phyloP scores from a whole-genome alignment of 768 basidiomycete genomes.

The Collybiopsis confluens region DNA sequence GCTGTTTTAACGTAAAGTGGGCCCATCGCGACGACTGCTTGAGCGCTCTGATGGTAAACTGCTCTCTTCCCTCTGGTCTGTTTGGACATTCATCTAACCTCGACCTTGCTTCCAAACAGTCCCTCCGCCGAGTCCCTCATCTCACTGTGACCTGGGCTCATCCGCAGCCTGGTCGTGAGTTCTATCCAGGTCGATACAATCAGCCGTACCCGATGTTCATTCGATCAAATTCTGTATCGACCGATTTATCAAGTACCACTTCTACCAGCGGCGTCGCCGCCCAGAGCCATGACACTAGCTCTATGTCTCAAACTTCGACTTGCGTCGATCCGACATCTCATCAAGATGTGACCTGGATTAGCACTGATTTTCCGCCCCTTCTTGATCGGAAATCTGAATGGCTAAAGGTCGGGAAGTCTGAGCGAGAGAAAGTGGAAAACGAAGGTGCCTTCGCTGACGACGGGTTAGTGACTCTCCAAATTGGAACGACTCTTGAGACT shows the following conservation, averaged over 20 bases:
- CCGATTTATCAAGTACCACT: neutral
- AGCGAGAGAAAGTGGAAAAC: slow-evolving; percentile 10
- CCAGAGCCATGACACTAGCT: neutral
- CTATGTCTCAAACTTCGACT: neutral
- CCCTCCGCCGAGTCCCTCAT: slow-evolving; percentile 65
- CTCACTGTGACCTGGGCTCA: slow-evolving; percentile 80
- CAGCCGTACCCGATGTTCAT: slow-evolving; percentile 27
- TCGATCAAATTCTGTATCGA: slow-evolving; percentile 15
- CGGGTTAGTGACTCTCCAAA: slow-evolving; percentile 6
- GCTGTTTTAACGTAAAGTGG: slow-evolving; percentile 81
- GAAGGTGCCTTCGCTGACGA: slow-evolving; percentile 4
- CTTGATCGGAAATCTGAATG: neutral
- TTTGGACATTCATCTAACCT: neutral
- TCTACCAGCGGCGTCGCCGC: neutral
- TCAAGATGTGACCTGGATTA: slow-evolving; percentile 20
- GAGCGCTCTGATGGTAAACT: slow-evolving; percentile 61
- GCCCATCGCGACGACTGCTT: slow-evolving; percentile 71
- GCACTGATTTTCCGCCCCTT: slow-evolving; percentile 31
- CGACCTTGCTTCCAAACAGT: slow-evolving; percentile 36
- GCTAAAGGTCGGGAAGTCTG: neutral
- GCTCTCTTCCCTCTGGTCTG: neutral
- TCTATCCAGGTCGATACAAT: slow-evolving; percentile 4
- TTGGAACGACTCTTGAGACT: no score
- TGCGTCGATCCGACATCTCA: neutral
- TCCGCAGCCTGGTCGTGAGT: slow-evolving; percentile 21